These are phyloP conservation scores for Syzygium oleosum DNA, from an alignment of 345 rosid genomes.

Conservation along the genomic window DNA sequence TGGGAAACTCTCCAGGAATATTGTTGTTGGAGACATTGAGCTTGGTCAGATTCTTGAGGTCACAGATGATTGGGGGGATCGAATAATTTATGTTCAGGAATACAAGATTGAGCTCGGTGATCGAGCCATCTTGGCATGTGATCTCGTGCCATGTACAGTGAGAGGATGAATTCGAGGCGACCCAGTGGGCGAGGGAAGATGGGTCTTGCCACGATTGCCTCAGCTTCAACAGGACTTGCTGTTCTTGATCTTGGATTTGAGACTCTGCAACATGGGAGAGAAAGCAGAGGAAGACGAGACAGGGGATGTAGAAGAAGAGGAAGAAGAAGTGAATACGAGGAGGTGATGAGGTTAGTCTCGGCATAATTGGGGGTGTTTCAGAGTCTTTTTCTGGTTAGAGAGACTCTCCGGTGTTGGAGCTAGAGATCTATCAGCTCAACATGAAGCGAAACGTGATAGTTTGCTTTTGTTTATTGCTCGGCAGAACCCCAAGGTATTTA, in stretches of 20 bases:
- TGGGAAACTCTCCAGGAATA: constrained; percentile 22
- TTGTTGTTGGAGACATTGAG: not conserved
- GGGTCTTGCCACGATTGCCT: constrained; percentile 36
- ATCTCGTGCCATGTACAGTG: constrained; percentile 55
- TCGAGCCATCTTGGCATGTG: constrained; percentile 21
- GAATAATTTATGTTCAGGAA: constrained; percentile 15
- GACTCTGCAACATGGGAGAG: not conserved
- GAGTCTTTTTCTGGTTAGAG: not conserved
- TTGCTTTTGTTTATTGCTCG: not conserved
- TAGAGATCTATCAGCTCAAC: not conserved
- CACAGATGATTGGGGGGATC: constrained; percentile 25
- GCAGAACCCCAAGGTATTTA: not conserved
- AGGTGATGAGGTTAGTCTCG: not conserved
- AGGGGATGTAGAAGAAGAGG: not conserved
- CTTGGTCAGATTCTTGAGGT: not conserved
- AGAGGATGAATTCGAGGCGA: constrained; percentile 6
- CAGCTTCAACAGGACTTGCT: constrained; percentile 20
- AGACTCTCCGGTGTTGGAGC: not conserved
- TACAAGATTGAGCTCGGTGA: constrained; percentile 14
- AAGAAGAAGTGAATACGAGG: not conserved
- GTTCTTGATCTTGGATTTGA: not conserved
- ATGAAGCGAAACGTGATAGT: not conserved
- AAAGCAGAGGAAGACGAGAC: not conserved
- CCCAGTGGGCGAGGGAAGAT: constrained; percentile 27
- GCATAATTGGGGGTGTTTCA: not conserved